These are phyloP conservation scores for Globisporangium nodosum DNA, from an alignment of 352 stramenopile genomes.

Conservation along the genomic window DNA sequence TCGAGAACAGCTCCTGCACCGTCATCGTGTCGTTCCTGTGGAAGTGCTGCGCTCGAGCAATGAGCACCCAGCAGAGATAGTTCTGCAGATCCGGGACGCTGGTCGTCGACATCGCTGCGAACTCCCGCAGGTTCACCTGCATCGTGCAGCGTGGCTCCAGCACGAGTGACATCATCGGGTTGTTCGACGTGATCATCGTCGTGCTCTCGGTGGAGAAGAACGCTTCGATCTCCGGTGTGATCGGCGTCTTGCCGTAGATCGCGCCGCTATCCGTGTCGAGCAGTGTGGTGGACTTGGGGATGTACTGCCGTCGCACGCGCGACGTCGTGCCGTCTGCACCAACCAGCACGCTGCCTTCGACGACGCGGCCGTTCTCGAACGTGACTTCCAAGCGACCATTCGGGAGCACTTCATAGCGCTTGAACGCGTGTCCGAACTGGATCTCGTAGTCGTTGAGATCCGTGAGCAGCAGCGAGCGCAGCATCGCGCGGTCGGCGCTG, in stretches of 20 bases:
- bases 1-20: slow-evolving; percentile 37
- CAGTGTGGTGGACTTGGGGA: slow-evolving; percentile 33
- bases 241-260: slow-evolving; percentile 63
- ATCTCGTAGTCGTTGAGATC: slow-evolving; percentile 46
- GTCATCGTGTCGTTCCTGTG: slow-evolving; percentile 19
- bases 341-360: slow-evolving; percentile 42
- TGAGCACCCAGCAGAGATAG: slow-evolving; percentile 62
- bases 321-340: slow-evolving; percentile 57
- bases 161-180: slow-evolving; percentile 46
- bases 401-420: slow-evolving; percentile 29
- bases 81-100: slow-evolving; percentile 28
- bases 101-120: slow-evolving; percentile 1
- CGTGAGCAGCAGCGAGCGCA: slow-evolving; percentile 34
- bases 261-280: slow-evolving; percentile 57
- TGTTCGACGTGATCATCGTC: slow-evolving; percentile 36
- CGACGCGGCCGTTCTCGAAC: slow-evolving; percentile 45
- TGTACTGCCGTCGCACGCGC: slow-evolving; percentile 48
- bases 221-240: slow-evolving; percentile 44
- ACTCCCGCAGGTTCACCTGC: slow-evolving; percentile 25
- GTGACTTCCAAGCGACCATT: slow-evolving; percentile 42
- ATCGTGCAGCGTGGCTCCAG: slow-evolving; percentile 42
- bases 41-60: slow-evolving; percentile 37
- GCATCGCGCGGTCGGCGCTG: slow-evolving; percentile 37
- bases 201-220: slow-evolving; percentile 37
- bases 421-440: slow-evolving; percentile 52